phyloP scores from a whole-genome alignment of 306 rosid genomes.

The Hippophae rhamnoides region DNA sequence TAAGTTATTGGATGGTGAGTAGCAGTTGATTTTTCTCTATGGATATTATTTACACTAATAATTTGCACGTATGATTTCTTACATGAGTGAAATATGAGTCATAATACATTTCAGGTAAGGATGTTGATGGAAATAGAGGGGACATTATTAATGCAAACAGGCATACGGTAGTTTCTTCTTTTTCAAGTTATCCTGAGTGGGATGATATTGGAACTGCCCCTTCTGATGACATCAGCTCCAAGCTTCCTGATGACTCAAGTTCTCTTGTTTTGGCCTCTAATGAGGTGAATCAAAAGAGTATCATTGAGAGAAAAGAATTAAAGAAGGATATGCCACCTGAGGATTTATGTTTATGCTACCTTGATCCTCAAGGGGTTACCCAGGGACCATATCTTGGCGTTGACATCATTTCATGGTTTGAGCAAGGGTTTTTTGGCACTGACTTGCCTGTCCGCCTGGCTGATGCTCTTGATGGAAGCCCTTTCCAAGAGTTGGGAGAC shows the following conservation, averaged over 20 bases:
- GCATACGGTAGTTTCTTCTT: slow-evolving; percentile 20
- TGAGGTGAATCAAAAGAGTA: too few relatives aligned
- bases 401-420: slow-evolving; percentile 62
- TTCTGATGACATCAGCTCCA: slow-evolving; percentile 23
- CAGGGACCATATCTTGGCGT: slow-evolving; percentile 74
- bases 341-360: slow-evolving; percentile 61
- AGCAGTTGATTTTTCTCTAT: not conserved
- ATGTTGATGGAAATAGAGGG: slow-evolving; percentile 19
- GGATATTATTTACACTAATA: not conserved
- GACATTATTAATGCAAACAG: slow-evolving; percentile 18
- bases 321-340: slow-evolving; percentile 35
- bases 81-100: not conserved
- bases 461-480: slow-evolving; percentile 50
- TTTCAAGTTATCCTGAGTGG: slow-evolving; percentile 26
- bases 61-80: slow-evolving; percentile 13
- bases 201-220: slow-evolving; percentile 15
- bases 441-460: slow-evolving; percentile 52
- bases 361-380: slow-evolving; percentile 55
- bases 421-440: slow-evolving; percentile 56
- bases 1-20: slow-evolving; percentile 27
- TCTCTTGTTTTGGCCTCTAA: slow-evolving; percentile 17
- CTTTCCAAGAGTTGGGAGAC: slow-evolving; percentile 53
- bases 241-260: slow-evolving; percentile 30
- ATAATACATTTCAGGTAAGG: slow-evolving; percentile 26
- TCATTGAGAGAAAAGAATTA: not conserved